phyloP scores from a whole-genome alignment of 768 basidiomycete genomes.

The Porphyrellus cyaneotinctus region DNA sequence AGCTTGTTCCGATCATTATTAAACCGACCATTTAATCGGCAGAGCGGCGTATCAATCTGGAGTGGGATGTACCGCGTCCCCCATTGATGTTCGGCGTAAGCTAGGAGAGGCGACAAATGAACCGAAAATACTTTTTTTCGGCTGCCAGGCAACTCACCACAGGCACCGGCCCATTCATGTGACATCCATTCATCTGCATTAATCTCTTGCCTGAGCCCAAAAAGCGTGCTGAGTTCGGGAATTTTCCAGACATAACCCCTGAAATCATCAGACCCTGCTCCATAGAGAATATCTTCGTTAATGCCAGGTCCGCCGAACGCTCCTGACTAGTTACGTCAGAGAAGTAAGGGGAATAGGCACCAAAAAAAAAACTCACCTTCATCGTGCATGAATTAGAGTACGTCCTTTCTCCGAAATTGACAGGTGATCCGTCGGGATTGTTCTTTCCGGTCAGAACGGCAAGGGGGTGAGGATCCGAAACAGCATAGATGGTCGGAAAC shows the following conservation, averaged over 20 bases:
- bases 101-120: conserved; percentile 28
- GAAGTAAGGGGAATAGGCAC: background rate
- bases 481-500: conserved; percentile 63
- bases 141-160: conserved; percentile 25
- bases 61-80: conserved; percentile 53
- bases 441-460: conserved; percentile 62
- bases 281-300: conserved; percentile 56
- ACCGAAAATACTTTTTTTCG: conserved; percentile 2
- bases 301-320: conserved; percentile 63
- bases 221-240: conserved; percentile 46
- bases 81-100: conserved; percentile 41
- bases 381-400: conserved; percentile 76
- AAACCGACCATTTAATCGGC: conserved; percentile 52
- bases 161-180: conserved; percentile 27
- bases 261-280: conserved; percentile 82
- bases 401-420: conserved; percentile 43
- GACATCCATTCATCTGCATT: conserved; percentile 43
- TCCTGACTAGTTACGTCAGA: conserved; percentile 51
- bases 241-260: conserved; percentile 75
- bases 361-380: conserved; percentile 46
- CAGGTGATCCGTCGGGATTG: conserved; percentile 50
- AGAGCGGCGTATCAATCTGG: conserved; percentile 60
- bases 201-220: conserved; percentile 44
- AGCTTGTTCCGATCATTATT: background rate
- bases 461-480: conserved; percentile 65